Evolutionary conservation across 1,284 basidiomycete species (phyloP), one percentile per base, ranked within the genome.

Genomic region (Pterulicium gracile): DNA sequence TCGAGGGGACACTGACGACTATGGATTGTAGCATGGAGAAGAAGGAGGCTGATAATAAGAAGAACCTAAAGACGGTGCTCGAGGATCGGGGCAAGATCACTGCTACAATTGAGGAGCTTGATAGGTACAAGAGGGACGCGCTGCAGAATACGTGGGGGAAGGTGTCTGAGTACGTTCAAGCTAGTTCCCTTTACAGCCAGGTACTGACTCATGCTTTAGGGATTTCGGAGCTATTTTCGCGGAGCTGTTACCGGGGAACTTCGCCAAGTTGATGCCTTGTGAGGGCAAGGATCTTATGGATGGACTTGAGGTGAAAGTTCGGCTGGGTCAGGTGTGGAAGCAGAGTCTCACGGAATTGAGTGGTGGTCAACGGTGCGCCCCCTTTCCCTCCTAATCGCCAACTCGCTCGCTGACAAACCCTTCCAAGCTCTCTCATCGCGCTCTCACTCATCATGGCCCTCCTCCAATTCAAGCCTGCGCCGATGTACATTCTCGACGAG

Each of bases 401-500:
- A 3, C 0, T 39, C 18, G 27, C 35, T 42, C 13, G 17, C n/a
- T 22, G 47, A 24, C 43, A 3, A 24, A 42, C 15, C 24, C 19
- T 21, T 4, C 46, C 24, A 54, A 94, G 91, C 51, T 97, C 94
- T 1, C 76, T 98, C 51, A 98, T 98, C 57, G 95, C 95, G 0
- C 76, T 98, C 2, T 96, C 92, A 7, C 75, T 98, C 43, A 98
- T 98, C 71, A 95, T 98, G 93, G 88, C 94, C 0, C 76, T 98
- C 34, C 77, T 98, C 24, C 94, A 98, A 64, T 98, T 98, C 77
- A 97, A 98, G 61, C 93, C 95, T 1, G 94, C 95, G n/a, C 96
- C 93, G 0, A 95, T 98, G 91, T 98, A 98, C 64, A 98, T 98
- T 59, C 77, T 98, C 18, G 96, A 98, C 67, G 96, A 98, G 67